These are phyloP conservation scores for Tylopilus rubrobrunneus DNA, from an alignment of 768 basidiomycete species.

Conservation along the genomic window DNA sequence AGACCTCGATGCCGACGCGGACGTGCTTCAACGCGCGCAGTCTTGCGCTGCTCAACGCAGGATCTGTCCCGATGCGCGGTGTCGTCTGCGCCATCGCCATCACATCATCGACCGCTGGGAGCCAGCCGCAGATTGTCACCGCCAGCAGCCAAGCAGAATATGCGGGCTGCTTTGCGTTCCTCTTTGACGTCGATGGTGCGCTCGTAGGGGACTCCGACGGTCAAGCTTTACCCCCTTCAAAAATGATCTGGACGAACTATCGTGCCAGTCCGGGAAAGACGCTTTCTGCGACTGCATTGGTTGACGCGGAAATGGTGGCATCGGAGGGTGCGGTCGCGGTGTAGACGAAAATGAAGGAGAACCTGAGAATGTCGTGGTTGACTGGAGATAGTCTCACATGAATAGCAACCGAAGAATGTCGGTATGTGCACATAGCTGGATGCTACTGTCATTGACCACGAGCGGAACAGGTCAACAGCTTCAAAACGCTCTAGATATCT, in stretches of 20 bases:
- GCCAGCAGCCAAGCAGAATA: conserved; percentile 42
- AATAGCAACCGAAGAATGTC: conserved; percentile 3
- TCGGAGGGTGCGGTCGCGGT: conserved; percentile 42
- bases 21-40: conserved; percentile 61
- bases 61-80: conserved; percentile 70
- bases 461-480: neutral
- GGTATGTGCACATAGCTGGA: neutral
- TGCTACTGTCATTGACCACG: neutral
- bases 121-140: conserved; percentile 36
- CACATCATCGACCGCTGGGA: conserved; percentile 30
- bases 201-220: neutral
- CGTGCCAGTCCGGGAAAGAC: conserved; percentile 15
- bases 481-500: no score
- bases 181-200: conserved; percentile 32
- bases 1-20: conserved; percentile 7
- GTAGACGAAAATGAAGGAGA: conserved; percentile 46
- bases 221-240: conserved; percentile 23
- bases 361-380: conserved; percentile 25
- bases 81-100: conserved; percentile 69
- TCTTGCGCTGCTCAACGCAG: conserved; percentile 63
- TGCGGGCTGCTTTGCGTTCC: conserved; percentile 69
- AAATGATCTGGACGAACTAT: conserved; percentile 26
- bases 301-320: conserved; percentile 46
- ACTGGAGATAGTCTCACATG: conserved; percentile 32
- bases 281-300: conserved; percentile 41